Base-by-base conservation (phyloP, 2,329 filamentous ascomycete genomes). In the Mycocentrospora acerina region DNA sequence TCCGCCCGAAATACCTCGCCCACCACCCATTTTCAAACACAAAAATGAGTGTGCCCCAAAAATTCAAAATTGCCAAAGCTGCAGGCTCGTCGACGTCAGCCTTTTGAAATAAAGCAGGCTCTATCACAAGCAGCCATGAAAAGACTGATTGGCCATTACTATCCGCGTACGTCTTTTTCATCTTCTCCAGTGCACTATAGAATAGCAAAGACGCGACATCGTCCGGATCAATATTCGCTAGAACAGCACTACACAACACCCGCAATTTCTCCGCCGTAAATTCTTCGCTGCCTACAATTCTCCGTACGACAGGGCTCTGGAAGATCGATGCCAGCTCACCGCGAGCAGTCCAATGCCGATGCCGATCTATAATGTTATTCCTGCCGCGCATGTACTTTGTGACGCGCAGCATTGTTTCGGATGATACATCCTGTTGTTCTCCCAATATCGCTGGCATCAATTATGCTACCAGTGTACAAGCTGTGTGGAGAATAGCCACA, bases 11-110 rank as follows among this genome's bases (percentile, higher is more conserved):
- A 16, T 39, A 29, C 12, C 15, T 39, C 9, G 30, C 29, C 36
- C 36, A 39, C 36, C 30, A 39, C 11, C 28, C 25, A 24, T 39
- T 26, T 12, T 33, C 36, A 9, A 39, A 17, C 4, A 16, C 25
- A 33, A 24, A 33, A 2, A 31, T 39, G 7, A 39, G 29, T 19
- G 36, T 26, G 1, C 25, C 36, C 36, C 36, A 33, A 25, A 18
- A 39, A 6, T 18, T 31, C 14, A 29, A 16, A 13, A 24, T 33
- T 7, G 33, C 36, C 17, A 33, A 28, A 14, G 36, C 36, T 24
- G 30, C 30, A 24, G 19, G n/a, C 25, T 33, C 36, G 5, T 31
- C 36, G 10, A 18, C 3, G 0, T 17, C 30, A 14, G 25, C 30
- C 19, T 25, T 39, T 12, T 39, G 18, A 15, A 29, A 29, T 10